Evolutionary conservation across 805 yeast species (phyloP), one percentile per base, ranked within the genome.

Genomic region (Tetrapisispora fleetii): DNA sequence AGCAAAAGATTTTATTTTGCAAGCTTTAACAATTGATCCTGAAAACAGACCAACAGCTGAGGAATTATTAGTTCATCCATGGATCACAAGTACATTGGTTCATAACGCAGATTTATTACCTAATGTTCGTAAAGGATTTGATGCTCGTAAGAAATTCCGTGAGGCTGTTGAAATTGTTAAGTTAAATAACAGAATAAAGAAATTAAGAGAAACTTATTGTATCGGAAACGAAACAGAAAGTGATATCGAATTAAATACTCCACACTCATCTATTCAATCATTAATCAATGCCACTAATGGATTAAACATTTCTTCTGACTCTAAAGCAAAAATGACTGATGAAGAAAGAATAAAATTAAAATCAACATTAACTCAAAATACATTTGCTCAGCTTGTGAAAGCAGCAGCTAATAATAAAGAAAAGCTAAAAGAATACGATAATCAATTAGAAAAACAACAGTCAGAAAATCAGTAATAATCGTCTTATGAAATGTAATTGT

Each of bases 81-180:
- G 98, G 98, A 76, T 90, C 43, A 71, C 75, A 1, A 61, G 70
- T 30, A 69, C 72, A 43, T 74, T 75, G 52, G 71, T 74, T 39
- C 70, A 68, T 50, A 65, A 68, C 27, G 70, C 76, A 40, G 95
- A 91, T 67, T 77, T 91, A 70, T 76, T 88, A 65, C 95, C 95
- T 22, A 76, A 73, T 61, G 81, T 91, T 67, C 79, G 80, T 69
- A 80, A 81, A 60, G 87, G 86, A 40, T 85, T 88, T 75, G 80
- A 83, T 61, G 95, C 95, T 32, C 87, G 85, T 61, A 75, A 77
- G 59, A 89, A 85, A 67, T 81, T 93, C 70, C 80, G 82, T 59
- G 85, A 83, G 57, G 97, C 93, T 37, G 83, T 87, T 57, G 93
- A 88, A 63, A 72, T 87, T 60, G 90, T 91, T 46, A 80, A 80